Percentiles rank a stretch among this genome's conserved stretches.
Conservation (phyloP, 441 rosid genomes). For the Populus hybrid region DNA sequence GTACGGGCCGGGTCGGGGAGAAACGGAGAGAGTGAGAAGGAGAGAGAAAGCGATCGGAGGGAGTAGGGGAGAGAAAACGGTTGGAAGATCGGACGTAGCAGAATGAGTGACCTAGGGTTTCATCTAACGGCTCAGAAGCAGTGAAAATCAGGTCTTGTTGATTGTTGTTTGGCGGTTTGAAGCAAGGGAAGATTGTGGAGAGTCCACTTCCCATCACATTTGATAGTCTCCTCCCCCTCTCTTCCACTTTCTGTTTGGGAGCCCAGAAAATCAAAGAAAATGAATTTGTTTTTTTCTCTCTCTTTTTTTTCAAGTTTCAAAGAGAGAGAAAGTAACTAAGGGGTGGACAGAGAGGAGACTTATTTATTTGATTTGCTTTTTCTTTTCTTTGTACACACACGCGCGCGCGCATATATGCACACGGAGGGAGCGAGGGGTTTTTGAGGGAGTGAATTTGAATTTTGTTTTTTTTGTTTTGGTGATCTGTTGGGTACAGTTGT, state of each 20-base stretch:
- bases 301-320: neutral
- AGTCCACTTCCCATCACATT: constrained; percentile 98
- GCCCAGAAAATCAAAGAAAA: constrained; percentile 29
- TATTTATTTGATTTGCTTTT: neutral
- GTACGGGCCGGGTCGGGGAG: constrained; percentile 53
- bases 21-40: constrained; percentile 84
- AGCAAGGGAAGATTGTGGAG: constrained; percentile 73
- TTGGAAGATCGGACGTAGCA: constrained; percentile 84
- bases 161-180: constrained; percentile 43
- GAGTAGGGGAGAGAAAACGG: constrained; percentile 71
- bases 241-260: constrained; percentile 24
- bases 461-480: neutral
- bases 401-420: neutral
- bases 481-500: constrained; percentile 24
- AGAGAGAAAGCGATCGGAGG: constrained; percentile 77
- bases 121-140: constrained; percentile 72
- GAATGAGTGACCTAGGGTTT: constrained; percentile 88
- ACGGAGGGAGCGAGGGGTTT: neutral
- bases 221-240: constrained; percentile 31
- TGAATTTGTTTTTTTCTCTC: neutral
- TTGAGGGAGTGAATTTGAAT: constrained; percentile 4
- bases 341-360: neutral
- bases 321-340: constrained; percentile 1
- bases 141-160: constrained; percentile 43
- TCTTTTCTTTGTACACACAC: neutral